Percentiles rank a stretch among this genome's conserved stretches.
Evolutionary conservation across 495 filamentous ascomycete genomes (phyloP).

Genomic region (Talaromyces thailandensis): DNA sequence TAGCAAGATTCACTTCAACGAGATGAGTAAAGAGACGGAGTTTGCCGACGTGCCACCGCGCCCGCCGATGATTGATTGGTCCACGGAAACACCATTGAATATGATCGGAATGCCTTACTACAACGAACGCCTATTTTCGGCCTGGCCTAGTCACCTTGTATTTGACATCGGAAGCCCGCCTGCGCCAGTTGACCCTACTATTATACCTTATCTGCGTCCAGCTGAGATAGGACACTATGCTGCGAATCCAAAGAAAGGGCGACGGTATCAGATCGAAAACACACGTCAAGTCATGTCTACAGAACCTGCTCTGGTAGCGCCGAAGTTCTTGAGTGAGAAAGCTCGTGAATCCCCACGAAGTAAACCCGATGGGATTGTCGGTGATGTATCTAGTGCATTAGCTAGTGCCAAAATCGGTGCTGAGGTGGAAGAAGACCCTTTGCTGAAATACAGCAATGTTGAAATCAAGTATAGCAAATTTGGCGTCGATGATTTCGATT

Average conservation of each 20-base stretch:
- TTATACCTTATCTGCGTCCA: conserved; percentile 56
- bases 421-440: conserved; percentile 60
- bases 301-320: conserved; percentile 53
- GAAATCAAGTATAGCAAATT: conserved; percentile 98
- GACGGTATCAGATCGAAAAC: conserved; percentile 77
- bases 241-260: conserved; percentile 61
- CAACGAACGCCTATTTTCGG: conserved; percentile 74
- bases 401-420: conserved; percentile 50
- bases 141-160: conserved; percentile 75
- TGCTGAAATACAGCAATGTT: conserved; percentile 77
- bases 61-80: conserved; percentile 52
- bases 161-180: conserved; percentile 82
- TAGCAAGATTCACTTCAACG: conserved; percentile 80
- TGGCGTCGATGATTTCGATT: conserved; percentile 96
- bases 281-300: conserved; percentile 44
- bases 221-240: conserved; percentile 67
- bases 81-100: conserved; percentile 71
- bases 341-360: conserved; percentile 55
- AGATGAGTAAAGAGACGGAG: conserved; percentile 70
- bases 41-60: conserved; percentile 56
- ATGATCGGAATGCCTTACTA: conserved; percentile 90
- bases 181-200: conserved; percentile 60
- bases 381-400: conserved; percentile 54
- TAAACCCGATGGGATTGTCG: conserved; percentile 43
- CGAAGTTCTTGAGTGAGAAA: conserved; percentile 91